Base-by-base conservation (phyloP, 331 rosid species). In the Prunus yedoensis region DNA sequence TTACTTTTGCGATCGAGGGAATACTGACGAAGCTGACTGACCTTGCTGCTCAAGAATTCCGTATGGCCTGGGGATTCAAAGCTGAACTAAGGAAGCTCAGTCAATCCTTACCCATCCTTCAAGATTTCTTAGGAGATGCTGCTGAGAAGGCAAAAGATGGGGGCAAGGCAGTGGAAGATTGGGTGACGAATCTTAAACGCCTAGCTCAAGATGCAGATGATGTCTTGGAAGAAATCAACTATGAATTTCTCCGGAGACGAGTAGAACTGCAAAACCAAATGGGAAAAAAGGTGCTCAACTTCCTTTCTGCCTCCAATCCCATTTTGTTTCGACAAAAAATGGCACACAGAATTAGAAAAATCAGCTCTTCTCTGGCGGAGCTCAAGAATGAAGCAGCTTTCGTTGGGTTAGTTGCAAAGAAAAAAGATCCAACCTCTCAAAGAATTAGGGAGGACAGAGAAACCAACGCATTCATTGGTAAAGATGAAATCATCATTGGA, bases 221-320 rank as follows among this genome's bases (percentile, higher is more conserved):
- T 16, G 14, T 70, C 2, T 16, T 81, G 2, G 80, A 76, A 6
- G 81, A 58, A 15, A 14, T 65, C 10, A 35, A 32, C 18, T 65
- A 78, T 18, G 73, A 77, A 16, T 8, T 8, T 75, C 71, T 80
- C 30, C 27, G 46, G 12, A n/a, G n/a, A n/a, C n/a, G n/a, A n/a
- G 65, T 74, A 60, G 43, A 32, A 57, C 9, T 41, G 1, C 21
- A 13, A 0, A 62, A 47, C 49, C 56, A 53, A 3, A 38, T 1
- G 21, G 10, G 17, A 23, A 12, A 51, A 17, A 73, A 73, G 68
- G 69, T 68, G 51, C n/a, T 17, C 9, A 15, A 35, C 12, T 51
- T 67, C 50, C 68, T 56, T 16, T 82, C 80, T n/a, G n/a, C n/a
- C n/a, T n/a, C n/a, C n/a, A n/a, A n/a, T n/a, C n/a, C n/a, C n/a